Conservation (phyloP, 352 stramenopile species). For the Elongisporangium undulatum region DNA sequence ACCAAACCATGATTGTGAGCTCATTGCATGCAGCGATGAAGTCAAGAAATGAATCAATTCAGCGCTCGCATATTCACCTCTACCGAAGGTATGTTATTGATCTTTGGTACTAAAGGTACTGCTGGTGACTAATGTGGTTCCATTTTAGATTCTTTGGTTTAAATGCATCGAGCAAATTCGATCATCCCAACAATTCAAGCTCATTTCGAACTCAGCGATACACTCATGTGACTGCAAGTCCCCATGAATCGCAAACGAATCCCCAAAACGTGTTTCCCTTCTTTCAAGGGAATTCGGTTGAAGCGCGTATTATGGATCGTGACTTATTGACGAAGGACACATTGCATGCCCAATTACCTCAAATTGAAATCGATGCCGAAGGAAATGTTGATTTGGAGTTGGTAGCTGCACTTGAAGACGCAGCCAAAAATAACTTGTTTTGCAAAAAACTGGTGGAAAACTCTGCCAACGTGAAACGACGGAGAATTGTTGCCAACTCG, state of each 20-base stretch:
- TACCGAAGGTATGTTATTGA: conserved; percentile 32
- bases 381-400: conserved; percentile 16
- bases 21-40: conserved; percentile 20
- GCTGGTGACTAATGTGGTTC: not conserved
- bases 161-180: not conserved
- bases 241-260: conserved; percentile 1
- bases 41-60: conserved; percentile 10
- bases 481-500: not conserved
- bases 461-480: not conserved
- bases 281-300: conserved; percentile 16
- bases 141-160: not conserved
- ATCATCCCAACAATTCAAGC: not conserved
- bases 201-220: not conserved
- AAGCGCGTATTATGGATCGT: conserved; percentile 30
- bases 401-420: conserved; percentile 18
- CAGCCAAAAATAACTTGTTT: conserved; percentile 11
- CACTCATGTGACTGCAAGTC: not conserved
- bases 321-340: conserved; percentile 35
- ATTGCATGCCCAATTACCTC: conserved; percentile 10
- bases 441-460: conserved; percentile 3
- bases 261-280: conserved; percentile 3
- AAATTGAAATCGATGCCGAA: conserved; percentile 16
- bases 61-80: conserved; percentile 28
- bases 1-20: conserved; percentile 14
- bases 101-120: not conserved